Base-by-base conservation (phyloP, 164 flowering plant genomes). In the Sextonia rubra region DNA sequence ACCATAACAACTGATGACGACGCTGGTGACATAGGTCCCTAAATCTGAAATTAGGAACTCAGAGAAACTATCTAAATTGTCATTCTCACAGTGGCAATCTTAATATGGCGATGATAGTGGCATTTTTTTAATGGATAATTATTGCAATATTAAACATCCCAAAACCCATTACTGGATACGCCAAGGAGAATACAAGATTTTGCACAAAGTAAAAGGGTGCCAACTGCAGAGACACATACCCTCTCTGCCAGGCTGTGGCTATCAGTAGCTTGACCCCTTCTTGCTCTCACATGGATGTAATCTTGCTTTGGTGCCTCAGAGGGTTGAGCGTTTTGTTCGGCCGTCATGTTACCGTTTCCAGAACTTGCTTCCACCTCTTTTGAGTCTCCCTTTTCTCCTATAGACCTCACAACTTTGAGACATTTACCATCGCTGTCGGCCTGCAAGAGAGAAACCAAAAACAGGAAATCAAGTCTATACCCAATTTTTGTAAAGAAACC, bases 181-280 rank as follows among this genome's bases (percentile, higher is more conserved):
- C 67, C 3, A 18, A 2, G 20, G 14, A 61, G 27, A 52, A 52
- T 20, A 3, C 20, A 52, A 52, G n/a, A 52, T 20, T 14, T 14
- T 1, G 17, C 58, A 52, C 7, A 52, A 5, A 52, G 20, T 52
- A 29, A 27, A 25, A 23, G 65, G 30, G 23, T 30, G 12, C 47
- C 22, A 47, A 23, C 23, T 3, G 25, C 49, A n/a, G 32, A 60
- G 44, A 29, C n/a, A 62, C 76, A 84, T 87, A 96, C 99, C 77
- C 99, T 87, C 78, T 96, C 99, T 17, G 97, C 98, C 68, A 92
- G 81, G 80, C 99, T 96, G 83, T 96, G 99, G 83, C 98, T 93
- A 79, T 96, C 98, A 55, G 99, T 93, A 62, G 99, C 99, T 88
- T 96, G 99, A 27, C 98, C 98, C 81, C 98, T 88, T 83, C 99